A percentile compares a stretch with the other conserved stretches of the same genome.
These are phyloP conservation scores for Lasiodiplodia sp. DNA, from an alignment of 2,329 filamentous ascomycete species.

Conservation along the genomic window DNA sequence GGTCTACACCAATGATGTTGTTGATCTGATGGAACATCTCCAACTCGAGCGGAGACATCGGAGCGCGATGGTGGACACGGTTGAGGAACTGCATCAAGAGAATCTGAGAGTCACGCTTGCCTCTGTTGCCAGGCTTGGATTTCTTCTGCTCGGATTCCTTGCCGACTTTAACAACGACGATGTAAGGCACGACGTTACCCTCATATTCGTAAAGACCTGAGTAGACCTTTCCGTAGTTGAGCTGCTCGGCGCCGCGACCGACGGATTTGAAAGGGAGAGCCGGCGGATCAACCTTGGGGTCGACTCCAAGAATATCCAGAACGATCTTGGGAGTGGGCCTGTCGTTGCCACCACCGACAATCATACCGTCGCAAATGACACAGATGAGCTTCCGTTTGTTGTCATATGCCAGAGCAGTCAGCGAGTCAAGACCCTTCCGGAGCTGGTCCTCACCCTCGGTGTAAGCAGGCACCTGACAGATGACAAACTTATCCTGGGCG, in stretches of 20 bases:
- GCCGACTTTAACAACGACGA: slow-evolving; percentile 95
- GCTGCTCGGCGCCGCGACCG: slow-evolving; percentile 85
- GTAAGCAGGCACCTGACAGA: slow-evolving; percentile 96
- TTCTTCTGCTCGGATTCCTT: slow-evolving; percentile 94
- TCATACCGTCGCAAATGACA: slow-evolving; percentile 96
- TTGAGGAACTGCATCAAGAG: slow-evolving; percentile 97
- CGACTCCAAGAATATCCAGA: slow-evolving; percentile 94
- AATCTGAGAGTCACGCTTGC: slow-evolving; percentile 98
- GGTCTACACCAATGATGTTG: slow-evolving; percentile 98
- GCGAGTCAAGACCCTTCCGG: slow-evolving; percentile 89
- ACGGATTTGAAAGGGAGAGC: slow-evolving; percentile 94
- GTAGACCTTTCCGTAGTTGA: slow-evolving; percentile 99
- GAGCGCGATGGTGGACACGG: slow-evolving; percentile 89
- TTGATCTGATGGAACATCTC: slow-evolving; percentile 99
- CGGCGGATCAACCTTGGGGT: slow-evolving; percentile 94
- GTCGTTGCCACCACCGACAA: slow-evolving; percentile 95
- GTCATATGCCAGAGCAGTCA: slow-evolving; percentile 94
- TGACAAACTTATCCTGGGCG: slow-evolving; percentile 97
- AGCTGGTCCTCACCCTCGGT: slow-evolving; percentile 97
- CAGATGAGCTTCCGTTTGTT: slow-evolving; percentile 98
- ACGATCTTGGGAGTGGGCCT: slow-evolving; percentile 97
- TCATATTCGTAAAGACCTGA: slow-evolving; percentile 97
- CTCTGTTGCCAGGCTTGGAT: slow-evolving; percentile 94
- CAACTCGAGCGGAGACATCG: slow-evolving; percentile 94
- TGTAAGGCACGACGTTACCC: slow-evolving; percentile 94